These are phyloP conservation scores for Phytopythium ostracodes DNA, from an alignment of 352 stramenopile genomes.

Conservation along the genomic window DNA sequence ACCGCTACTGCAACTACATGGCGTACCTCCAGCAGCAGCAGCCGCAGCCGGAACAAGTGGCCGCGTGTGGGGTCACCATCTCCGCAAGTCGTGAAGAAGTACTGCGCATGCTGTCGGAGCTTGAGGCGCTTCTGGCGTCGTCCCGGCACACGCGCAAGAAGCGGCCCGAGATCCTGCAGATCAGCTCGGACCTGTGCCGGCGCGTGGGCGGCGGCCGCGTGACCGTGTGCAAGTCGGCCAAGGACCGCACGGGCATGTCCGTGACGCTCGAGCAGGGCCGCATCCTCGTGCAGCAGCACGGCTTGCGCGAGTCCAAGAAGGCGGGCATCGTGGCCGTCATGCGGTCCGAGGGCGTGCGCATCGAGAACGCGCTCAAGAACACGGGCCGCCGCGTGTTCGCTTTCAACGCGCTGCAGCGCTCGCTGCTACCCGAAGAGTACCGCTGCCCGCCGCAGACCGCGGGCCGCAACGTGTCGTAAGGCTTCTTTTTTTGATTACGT, in stretches of 20 bases:
- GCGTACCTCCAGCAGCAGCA: slow-evolving; percentile 34
- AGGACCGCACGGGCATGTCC: slow-evolving; percentile 97
- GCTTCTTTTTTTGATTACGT: slow-evolving; percentile 11
- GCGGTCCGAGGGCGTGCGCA: slow-evolving; percentile 78
- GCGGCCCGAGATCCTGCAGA: slow-evolving; percentile 79
- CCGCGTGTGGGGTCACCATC: background rate
- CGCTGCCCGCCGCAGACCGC: slow-evolving; percentile 74
- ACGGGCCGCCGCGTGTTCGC: slow-evolving; percentile 77
- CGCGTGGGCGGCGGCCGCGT: slow-evolving; percentile 85
- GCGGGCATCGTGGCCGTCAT: slow-evolving; percentile 76
- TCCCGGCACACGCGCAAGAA: slow-evolving; percentile 76
- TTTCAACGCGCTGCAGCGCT: slow-evolving; percentile 84
- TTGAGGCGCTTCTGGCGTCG: slow-evolving; percentile 71
- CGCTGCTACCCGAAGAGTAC: slow-evolving; percentile 79
- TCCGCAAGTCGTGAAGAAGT: slow-evolving; percentile 45
- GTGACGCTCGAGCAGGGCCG: slow-evolving; percentile 93
- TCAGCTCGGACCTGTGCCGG: slow-evolving; percentile 79
- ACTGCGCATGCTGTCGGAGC: slow-evolving; percentile 39
- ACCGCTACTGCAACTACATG: slow-evolving; percentile 75
- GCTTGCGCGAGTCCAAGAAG: slow-evolving; percentile 68
- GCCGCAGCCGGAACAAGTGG: slow-evolving; percentile 14
- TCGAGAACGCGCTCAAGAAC: slow-evolving; percentile 86
- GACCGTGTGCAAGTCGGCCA: slow-evolving; percentile 97
- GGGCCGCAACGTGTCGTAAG: slow-evolving; percentile 65
- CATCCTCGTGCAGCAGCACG: slow-evolving; percentile 79